Evolutionary conservation across 306 rosid species (phyloP).

Genomic region (Lablab purpureus): DNA sequence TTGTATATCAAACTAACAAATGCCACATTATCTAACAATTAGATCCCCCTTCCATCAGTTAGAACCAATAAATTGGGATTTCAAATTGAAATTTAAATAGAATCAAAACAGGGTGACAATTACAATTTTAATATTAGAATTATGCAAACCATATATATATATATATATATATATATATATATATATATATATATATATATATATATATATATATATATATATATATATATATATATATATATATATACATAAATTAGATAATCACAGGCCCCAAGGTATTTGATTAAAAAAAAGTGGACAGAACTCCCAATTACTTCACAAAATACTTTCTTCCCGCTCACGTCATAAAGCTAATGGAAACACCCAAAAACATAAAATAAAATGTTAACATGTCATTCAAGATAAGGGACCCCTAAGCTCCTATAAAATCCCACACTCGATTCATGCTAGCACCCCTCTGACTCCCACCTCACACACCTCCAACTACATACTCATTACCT

Average conservation of each 20-base stretch:
- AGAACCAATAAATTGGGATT: too few species aligned
- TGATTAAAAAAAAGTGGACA: too few species aligned
- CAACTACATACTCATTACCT: neutral
- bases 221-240: neutral
- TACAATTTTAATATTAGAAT: neutral
- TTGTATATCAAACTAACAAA: too few species aligned
- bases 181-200: neutral
- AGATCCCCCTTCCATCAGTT: too few species aligned
- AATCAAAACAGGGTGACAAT: too few species aligned
- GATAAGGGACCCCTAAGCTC: neutral
- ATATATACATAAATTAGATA: neutral
- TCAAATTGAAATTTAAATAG: too few species aligned
- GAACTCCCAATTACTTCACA: too few species aligned
- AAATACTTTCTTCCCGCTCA: too few species aligned
- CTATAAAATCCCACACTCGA: neutral
- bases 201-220: neutral
- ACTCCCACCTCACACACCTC: neutral
- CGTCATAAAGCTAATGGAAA: neutral
- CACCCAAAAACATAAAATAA: neutral
- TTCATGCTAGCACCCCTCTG: neutral
- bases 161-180: neutral
- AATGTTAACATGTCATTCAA: neutral
- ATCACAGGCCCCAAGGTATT: too few species aligned
- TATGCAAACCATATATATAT: neutral
- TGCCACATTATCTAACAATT: too few species aligned